Conservation (phyloP, 1,284 basidiomycete genomes). For the Hemileia vastatrix region DNA sequence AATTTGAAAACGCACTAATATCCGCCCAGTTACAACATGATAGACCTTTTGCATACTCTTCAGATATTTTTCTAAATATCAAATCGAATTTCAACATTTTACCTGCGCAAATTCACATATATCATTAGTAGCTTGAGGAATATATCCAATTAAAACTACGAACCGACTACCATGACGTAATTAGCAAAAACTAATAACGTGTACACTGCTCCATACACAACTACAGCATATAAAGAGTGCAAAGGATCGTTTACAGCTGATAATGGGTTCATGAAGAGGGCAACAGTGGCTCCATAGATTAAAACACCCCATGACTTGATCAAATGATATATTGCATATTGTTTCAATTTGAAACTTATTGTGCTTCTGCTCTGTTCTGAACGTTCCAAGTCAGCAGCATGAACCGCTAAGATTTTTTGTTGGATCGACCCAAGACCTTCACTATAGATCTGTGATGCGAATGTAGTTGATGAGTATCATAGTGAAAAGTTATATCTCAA, state of each 20-base stretch:
- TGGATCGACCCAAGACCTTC: too few relatives aligned
- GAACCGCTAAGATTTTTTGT: slow-evolving; percentile 12
- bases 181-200: slow-evolving; percentile 6
- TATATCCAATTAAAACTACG: too few relatives aligned
- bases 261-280: slow-evolving; percentile 4
- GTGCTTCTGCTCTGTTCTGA: background rate
- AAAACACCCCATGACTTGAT: slow-evolving; percentile 1
- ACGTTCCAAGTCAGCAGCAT: slow-evolving; percentile 13
- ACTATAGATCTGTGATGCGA: too few relatives aligned
- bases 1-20: too few relatives aligned
- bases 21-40: too few relatives aligned
- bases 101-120: too few relatives aligned
- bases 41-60: too few relatives aligned
- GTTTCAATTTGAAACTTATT: background rate
- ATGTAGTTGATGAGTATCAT: too few relatives aligned
- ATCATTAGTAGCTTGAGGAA: too few relatives aligned
- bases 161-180: background rate
- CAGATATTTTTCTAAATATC: too few relatives aligned
- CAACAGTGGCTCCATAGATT: background rate
- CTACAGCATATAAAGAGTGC: slow-evolving; percentile 11
- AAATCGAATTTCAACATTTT: too few relatives aligned
- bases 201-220: slow-evolving; percentile 10
- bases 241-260: slow-evolving; percentile 10
- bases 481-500: too few relatives aligned
- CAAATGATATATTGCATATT: slow-evolving; percentile 3